Conservation (phyloP, 139 green algal species). For the Spirogloea muscicola region DNA sequence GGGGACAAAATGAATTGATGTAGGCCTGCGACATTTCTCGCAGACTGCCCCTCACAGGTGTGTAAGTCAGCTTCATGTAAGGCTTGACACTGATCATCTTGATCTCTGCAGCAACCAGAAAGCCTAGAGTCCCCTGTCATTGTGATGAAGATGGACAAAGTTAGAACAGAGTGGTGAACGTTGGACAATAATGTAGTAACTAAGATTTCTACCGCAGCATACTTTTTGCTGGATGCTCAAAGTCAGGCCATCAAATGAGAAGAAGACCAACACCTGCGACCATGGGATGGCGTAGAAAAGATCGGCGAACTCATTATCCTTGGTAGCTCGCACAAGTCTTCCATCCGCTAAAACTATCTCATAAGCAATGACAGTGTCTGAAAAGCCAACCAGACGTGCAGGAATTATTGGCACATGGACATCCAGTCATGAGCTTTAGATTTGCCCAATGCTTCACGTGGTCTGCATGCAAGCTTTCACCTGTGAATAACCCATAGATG, state of each 20-base stretch:
- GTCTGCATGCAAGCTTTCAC: no score
- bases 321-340: constrained; percentile 6
- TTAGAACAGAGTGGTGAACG: no score
- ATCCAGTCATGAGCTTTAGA: no score
- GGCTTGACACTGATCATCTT: constrained; percentile 15
- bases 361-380: neutral
- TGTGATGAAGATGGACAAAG: no score
- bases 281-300: constrained; percentile 42
- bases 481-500: constrained; percentile 43
- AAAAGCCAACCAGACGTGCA: neutral
- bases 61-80: constrained; percentile 24
- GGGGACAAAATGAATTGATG: constrained; percentile 10
- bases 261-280: no score
- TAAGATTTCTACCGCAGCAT: no score
- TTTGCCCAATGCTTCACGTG: no score
- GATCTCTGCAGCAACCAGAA: constrained; percentile 22
- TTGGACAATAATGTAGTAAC: no score
- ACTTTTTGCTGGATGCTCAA: no score
- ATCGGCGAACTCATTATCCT: constrained; percentile 18
- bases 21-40: constrained; percentile 14
- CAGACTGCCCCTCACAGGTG: constrained; percentile 4
- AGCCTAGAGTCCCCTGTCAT: constrained; percentile 28
- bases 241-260: no score
- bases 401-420: no score
- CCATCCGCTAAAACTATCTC: constrained; percentile 31